Conservation (phyloP, 345 rosid species). For the Adansonia digitata region DNA sequence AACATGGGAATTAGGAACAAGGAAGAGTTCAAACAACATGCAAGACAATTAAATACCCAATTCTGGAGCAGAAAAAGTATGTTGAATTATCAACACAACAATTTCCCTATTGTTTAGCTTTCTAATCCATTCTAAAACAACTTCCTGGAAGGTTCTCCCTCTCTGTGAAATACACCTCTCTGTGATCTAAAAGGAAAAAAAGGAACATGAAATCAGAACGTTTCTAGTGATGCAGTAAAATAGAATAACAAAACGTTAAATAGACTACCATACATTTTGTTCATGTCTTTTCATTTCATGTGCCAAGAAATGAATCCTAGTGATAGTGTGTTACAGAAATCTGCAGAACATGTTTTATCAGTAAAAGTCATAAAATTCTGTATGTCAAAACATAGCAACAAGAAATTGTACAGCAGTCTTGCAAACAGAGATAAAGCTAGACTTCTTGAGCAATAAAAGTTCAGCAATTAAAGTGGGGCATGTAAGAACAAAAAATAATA, state of each 20-base stretch:
- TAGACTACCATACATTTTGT: conserved; percentile 56
- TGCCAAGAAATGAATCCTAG: conserved; percentile 55
- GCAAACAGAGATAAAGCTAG: not conserved
- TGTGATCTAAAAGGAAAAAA: conserved; percentile 48
- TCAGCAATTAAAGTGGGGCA: not conserved
- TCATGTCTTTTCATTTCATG: conserved; percentile 83
- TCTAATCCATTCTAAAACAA: conserved; percentile 58
- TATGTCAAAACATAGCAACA: not conserved
- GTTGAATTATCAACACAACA: conserved; percentile 37
- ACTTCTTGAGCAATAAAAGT: not conserved
- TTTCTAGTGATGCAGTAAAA: not conserved
- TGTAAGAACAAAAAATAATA: not conserved
- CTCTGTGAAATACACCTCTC: conserved; percentile 60
- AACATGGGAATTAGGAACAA: not conserved
- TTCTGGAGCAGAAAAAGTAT: not conserved
- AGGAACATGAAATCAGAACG: not conserved
- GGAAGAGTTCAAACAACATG: not conserved
- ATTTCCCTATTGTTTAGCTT: conserved; percentile 66
- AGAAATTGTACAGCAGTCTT: not conserved
- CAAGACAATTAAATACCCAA: not conserved
- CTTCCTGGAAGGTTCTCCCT: conserved; percentile 62
- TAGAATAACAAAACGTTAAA: not conserved
- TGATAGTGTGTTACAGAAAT: conserved; percentile 48
- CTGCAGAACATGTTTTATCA: conserved; percentile 36
- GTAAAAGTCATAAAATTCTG: not conserved